Conservation (phyloP, 129 eudicot genomes). For the Flaveria bidentis region DNA sequence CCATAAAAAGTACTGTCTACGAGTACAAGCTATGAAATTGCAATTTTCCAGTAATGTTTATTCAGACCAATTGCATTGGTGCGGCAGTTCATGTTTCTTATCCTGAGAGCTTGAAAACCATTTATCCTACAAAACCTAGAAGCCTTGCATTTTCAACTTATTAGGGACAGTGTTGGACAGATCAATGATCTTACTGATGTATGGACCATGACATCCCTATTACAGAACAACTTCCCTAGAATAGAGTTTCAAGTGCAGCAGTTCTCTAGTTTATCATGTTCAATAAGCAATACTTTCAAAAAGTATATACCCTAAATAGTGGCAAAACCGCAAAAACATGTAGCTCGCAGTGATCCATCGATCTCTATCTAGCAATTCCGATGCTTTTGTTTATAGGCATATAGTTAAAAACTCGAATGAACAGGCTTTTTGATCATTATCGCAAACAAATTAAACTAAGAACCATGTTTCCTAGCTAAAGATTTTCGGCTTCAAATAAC, state of each 20-base stretch:
- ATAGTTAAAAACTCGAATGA: not conserved
- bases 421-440: not conserved
- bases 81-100: not conserved
- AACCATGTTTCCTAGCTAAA: not conserved
- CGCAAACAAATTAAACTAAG: not conserved
- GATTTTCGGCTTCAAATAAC: no score
- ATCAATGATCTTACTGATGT: not conserved
- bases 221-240: not conserved
- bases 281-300: no score
- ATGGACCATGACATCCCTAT: not conserved
- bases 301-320: no score
- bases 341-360: no score
- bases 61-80: not conserved
- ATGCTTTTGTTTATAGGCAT: not conserved
- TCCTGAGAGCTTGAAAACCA: not conserved
- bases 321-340: no score
- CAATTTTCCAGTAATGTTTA: not conserved
- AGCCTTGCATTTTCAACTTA: not conserved
- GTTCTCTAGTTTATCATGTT: not conserved
- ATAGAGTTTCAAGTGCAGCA: not conserved
- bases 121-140: not conserved
- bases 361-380: no score
- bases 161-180: not conserved
- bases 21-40: not conserved
- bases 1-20: not conserved